Percentiles rank a stretch among this genome's conserved stretches.
phyloP scores from a whole-genome alignment of 495 filamentous ascomycete species.

The Aspergillus incahuasiensis region DNA sequence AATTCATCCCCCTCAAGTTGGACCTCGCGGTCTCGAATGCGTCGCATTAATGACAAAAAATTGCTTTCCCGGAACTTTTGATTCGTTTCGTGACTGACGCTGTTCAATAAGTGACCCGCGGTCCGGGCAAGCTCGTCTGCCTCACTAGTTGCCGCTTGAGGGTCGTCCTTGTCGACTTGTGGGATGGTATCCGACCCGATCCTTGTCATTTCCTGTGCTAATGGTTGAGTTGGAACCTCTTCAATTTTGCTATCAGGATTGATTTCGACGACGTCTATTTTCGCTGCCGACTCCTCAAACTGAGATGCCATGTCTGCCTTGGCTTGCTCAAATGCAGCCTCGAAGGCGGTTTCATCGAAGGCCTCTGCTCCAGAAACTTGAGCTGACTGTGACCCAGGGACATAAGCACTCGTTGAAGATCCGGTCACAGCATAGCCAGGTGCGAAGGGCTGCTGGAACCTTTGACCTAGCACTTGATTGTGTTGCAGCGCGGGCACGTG shows the following conservation, averaged over 20 bases:
- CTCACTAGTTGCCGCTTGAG: slow-evolving; percentile 32
- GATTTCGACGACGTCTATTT: slow-evolving; percentile 13
- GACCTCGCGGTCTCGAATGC: slow-evolving; percentile 51
- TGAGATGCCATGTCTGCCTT: slow-evolving; percentile 37
- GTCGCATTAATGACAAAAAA: slow-evolving; percentile 73
- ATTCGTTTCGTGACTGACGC: slow-evolving; percentile 59
- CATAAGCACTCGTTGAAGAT: slow-evolving; percentile 21
- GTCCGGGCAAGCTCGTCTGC: slow-evolving; percentile 66
- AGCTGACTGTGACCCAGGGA: slow-evolving; percentile 23
- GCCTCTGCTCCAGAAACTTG: slow-evolving; percentile 22
- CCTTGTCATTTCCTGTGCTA: slow-evolving; percentile 25
- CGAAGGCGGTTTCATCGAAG: slow-evolving; percentile 62
- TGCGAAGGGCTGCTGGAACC: slow-evolving; percentile 33
- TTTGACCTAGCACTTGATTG: slow-evolving; percentile 20
- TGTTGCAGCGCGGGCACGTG: slow-evolving; percentile 22
- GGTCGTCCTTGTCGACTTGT: slow-evolving; percentile 27
- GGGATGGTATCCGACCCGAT: slow-evolving; percentile 52
- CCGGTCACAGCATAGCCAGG: slow-evolving; percentile 25
- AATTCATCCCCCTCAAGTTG: slow-evolving; percentile 51
- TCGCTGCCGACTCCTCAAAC: slow-evolving; percentile 7
- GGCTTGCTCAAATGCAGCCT: slow-evolving; percentile 55
- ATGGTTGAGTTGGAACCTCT: neutral
- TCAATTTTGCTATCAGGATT: neutral
- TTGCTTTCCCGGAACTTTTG: slow-evolving; percentile 74
- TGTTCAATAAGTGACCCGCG: slow-evolving; percentile 67